phyloP scores from a whole-genome alignment of 148 eudicot species.

The Spergularia bocconei region DNA sequence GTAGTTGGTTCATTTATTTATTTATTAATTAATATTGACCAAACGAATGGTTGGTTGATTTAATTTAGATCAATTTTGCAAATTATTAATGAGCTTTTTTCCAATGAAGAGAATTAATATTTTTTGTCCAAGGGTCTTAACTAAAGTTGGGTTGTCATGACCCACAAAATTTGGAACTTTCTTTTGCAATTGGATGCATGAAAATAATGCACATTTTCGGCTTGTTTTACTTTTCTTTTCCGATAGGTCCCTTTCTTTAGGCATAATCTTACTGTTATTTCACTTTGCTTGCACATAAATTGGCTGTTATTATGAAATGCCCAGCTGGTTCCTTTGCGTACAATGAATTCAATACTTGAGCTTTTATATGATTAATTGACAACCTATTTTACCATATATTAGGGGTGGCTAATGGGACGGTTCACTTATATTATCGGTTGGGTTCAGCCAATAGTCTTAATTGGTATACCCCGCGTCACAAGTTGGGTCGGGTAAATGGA shows the following conservation, averaged over 20 bases:
- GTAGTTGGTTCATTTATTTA: slow-evolving; percentile 1
- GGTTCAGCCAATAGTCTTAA: too few relatives aligned
- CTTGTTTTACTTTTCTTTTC: not conserved
- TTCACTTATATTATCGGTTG: too few relatives aligned
- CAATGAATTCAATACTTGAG: not conserved
- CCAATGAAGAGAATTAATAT: not conserved
- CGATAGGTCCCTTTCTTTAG: slow-evolving; percentile 1
- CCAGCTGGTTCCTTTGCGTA: slow-evolving; percentile 14
- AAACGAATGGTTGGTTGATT: not conserved
- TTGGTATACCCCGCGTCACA: too few relatives aligned
- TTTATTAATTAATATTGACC: too few relatives aligned
- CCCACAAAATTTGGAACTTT: slow-evolving; percentile 18
- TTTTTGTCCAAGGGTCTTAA: slow-evolving; percentile 6
- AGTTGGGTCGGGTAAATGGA: too few relatives aligned
- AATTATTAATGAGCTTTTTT: not conserved
- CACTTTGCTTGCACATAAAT: not conserved
- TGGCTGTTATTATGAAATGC: slow-evolving; percentile 9
- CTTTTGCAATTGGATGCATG: not conserved
- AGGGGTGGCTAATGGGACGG: too few relatives aligned
- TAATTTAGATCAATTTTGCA: not conserved
- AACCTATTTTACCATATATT: too few relatives aligned
- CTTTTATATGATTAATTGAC: too few relatives aligned
- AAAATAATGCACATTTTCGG: slow-evolving; percentile 9
- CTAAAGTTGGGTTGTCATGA: slow-evolving; percentile 26
- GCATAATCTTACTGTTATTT: not conserved